Base-by-base conservation (phyloP, 2,329 filamentous ascomycete genomes). In the Phaeoacremonium minimum region DNA sequence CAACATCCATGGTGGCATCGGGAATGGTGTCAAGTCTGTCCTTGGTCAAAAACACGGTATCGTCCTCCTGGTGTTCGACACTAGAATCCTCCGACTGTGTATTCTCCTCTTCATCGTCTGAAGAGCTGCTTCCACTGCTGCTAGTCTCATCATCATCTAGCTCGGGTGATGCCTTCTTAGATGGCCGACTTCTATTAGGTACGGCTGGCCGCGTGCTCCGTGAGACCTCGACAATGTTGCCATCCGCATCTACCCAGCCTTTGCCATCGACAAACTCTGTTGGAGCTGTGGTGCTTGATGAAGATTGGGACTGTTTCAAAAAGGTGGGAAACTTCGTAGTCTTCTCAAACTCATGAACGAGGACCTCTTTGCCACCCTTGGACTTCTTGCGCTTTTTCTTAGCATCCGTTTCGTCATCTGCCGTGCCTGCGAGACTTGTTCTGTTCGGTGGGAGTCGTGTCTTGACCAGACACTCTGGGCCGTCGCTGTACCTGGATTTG, bases 271-370 rank as follows among this genome's bases (percentile, higher is more conserved):
- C 75, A 56, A 83, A 96, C 38, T 83, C 80, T 4, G 70, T 59
- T 28, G 69, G n/a, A 67, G 57, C 32, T 71, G 28, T 17, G 20
- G 33, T 69, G 13, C 59, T 57, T 8, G 58, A 60, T 2, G 61
- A 62, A 2, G 64, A 57, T 5, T 65, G 61, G 29, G 55, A 69
- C 6, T 71, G 67, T 56, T 87, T 87, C 40, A 96, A 61, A 55
- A 95, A 96, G 5, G 77, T 85, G 0, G 89, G 87, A 45, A 88
- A 84, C 50, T 88, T 91, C 26, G 78, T 80, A 7, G 85, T 89
- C 56, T 88, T 89, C 49, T 85, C 78, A 55, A 96, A 97, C 56
- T 98, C 93, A 59, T 97, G 90, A 4, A 97, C 74, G 4, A 87
- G 68, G 2, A 83, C 71, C 41, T 85, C 77, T 12, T 68, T 58